Evolutionary conservation across 805 yeast species (phyloP), one percentile per base, ranked within the genome.

Genomic region (Schwanniomyces sp.): DNA sequence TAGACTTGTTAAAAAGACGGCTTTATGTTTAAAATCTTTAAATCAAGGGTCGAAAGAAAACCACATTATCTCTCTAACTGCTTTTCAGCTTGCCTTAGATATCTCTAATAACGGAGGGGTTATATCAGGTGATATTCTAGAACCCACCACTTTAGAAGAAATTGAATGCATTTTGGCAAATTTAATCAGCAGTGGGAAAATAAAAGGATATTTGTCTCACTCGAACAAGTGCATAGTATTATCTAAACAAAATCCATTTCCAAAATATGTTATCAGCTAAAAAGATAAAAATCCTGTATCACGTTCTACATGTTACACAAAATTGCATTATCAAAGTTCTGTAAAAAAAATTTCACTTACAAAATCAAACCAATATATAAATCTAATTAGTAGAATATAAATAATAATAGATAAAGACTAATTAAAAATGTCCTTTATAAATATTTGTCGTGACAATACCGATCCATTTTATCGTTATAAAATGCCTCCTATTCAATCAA

Each of bases 401-500:
- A 36, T 18, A 12, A 36, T 36, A 37, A 37, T 37, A 37, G 40
- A 21, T 21, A 37, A 37, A 24, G 25, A 37, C 26, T 10, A 3
- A 40, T 26, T 29, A 27, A 55, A 29, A 39, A 90, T 90, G 96
- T 87, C 96, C 47, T 76, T 84, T 58, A 86, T 92, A 65, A 92
- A 94, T 72, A 92, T 94, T 62, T 86, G 96, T 71, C 91, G 99
- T 78, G 97, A 91, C 64, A 94, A 92, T 78, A 84, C 87, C 63
- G 99, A 94, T 76, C 97, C 97, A 40, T 94, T 94, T 71, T 94
- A 94, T 84, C 96, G 99, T 78, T 94, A 94, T 74, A 94, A 94
- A 78, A 94, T 94, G 99, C 99, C 99, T 66, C 87, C 95, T 38
- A 86, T 94, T 72, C 95, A 88, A 74, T 88, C 97, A 58, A 94